Conservation (phyloP, 345 rosid species). For the Dimocarpus longan region DNA sequence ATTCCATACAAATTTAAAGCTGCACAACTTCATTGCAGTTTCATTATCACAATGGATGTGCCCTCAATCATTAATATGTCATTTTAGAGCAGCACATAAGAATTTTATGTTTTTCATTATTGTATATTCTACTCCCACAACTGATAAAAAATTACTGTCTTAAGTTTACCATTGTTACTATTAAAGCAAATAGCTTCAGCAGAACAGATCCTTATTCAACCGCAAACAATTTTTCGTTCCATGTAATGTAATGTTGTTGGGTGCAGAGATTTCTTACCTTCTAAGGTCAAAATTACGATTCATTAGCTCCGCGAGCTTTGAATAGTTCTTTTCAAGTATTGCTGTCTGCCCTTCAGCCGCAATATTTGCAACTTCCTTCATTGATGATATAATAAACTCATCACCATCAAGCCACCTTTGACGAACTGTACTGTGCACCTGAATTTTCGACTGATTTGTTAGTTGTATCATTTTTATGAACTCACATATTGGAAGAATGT, state of each 20-base stretch:
- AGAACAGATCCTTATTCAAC: not conserved
- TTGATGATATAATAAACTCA: constrained; percentile 63
- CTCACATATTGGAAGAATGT: not conserved
- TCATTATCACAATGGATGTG: not conserved
- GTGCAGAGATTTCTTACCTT: constrained; percentile 46
- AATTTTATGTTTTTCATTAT: not conserved
- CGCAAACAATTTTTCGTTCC: not conserved
- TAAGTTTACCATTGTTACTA: not conserved
- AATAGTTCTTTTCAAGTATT: constrained; percentile 61
- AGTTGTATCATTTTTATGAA: not conserved
- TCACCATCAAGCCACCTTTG: constrained; percentile 95
- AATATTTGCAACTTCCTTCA: constrained; percentile 68
- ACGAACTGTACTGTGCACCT: constrained; percentile 87
- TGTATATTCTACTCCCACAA: not conserved
- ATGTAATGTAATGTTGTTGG: not conserved
- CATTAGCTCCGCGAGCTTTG: constrained; percentile 73
- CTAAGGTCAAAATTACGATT: constrained; percentile 81
- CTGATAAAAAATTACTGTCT: not conserved
- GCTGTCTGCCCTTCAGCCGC: constrained; percentile 69
- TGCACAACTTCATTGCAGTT: not conserved
- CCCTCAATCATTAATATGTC: not conserved
- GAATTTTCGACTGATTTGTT: constrained; percentile 24
- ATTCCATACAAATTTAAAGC: not conserved
- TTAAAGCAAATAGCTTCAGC: not conserved
- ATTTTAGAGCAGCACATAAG: not conserved